Conservation (phyloP, 2,329 filamentous ascomycete species). For the Keithomyces neogunnii region DNA sequence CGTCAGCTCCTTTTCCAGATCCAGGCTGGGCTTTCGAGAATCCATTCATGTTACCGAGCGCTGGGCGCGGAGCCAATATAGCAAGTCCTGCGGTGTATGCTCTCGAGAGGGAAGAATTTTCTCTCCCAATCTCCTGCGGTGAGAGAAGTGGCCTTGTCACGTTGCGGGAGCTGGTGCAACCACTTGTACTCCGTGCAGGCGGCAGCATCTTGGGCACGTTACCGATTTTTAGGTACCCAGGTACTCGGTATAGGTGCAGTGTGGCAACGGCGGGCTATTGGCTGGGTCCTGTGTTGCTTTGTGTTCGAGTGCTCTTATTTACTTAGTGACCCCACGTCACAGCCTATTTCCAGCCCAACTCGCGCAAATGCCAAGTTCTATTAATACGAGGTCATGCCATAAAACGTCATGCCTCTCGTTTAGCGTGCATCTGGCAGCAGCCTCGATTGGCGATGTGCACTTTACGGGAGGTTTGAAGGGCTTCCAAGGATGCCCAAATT, state of each 20-base stretch:
- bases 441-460: no score
- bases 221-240: no score
- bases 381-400: not conserved
- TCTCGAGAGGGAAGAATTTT: not conserved
- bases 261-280: not conserved
- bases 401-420: not conserved
- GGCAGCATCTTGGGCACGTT: no score
- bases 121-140: not conserved
- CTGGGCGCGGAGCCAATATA: not conserved
- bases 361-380: not conserved
- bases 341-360: not conserved
- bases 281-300: not conserved
- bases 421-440: no score
- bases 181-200: no score
- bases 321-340: not conserved
- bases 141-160: not conserved
- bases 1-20: slow-evolving; percentile 87
- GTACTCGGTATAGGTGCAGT: not conserved
- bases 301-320: not conserved
- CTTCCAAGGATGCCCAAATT: no score
- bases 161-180: not conserved
- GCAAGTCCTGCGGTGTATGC: not conserved
- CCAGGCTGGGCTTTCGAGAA: slow-evolving; percentile 44
- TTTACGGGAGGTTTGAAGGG: no score
- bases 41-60: slow-evolving; percentile 35